Evolutionary conservation across 331 rosid species (phyloP), one percentile per base, ranked within the genome.

Genomic region (Dryas integrifolia): DNA sequence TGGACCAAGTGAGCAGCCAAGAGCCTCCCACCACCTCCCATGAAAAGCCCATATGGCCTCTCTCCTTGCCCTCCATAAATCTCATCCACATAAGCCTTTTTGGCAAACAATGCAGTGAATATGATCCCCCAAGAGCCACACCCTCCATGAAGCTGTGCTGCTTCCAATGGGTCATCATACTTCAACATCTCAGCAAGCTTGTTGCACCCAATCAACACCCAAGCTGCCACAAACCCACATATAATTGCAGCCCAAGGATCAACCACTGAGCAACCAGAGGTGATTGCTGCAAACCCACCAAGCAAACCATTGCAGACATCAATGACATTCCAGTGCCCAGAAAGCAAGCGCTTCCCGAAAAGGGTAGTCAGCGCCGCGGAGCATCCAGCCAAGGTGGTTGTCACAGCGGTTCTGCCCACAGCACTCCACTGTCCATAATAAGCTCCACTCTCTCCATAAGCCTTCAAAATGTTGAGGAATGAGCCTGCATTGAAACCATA

Each of bases 401-500:
- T 87, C 14, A 89, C 92, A 2, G 90, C 87, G 1, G 96, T 87
- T 11, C 96, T 78, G 4, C 96, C 90, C n/a, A 89, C 59, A 4
- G 88, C 92, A 63, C 96, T 89, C 92, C 96, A 89, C 43, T 89
- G 95, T 0, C 96, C 92, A 49, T 86, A 89, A 40, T 48, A 83
- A 47, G 77, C 53, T 24, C 83, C 84, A 59, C 70, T 76, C 1
- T 49, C 44, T 3, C 81, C 75, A 11, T 85, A 83, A 0, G 41
- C 45, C 64, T 77, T 82, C 44, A 76, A 40, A 2, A 89, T 89
- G 55, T 48, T 86, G 0, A 81, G 6, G 62, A 89, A 89, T 0
- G 96, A 89, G 9, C 96, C 92, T 4, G 92, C 86, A 69, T 89
- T 89, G 82, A 89, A 89, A 39, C 94, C 94, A 40, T 88, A 86